Evolutionary conservation across 2,329 filamentous ascomycete species (phyloP), one percentile per base, ranked within the genome.

Genomic region (Sarocladium oryzae): DNA sequence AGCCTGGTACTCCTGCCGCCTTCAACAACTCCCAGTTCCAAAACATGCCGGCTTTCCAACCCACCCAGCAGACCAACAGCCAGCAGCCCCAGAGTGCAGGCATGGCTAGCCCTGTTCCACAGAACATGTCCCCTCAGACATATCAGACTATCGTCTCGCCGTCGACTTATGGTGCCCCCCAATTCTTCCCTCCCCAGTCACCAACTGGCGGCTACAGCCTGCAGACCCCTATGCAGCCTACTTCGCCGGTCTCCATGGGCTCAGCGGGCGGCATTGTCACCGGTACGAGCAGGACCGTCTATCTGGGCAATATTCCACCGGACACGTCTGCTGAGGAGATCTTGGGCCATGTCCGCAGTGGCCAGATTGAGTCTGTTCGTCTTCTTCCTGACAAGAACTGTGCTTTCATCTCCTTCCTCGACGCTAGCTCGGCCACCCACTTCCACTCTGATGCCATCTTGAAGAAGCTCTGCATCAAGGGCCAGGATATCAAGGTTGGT

Each of bases 371-470:
- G 75, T 97, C 93, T n/a, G 93, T 99, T 50, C 87, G 93, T 60
- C 80, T 99, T 57, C 78, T 99, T 51, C 89, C 92, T 21, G 93
- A 99, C 73, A 99, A 97, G 88, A 99, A 97, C 78, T 99, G 93
- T 66, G 93, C 93, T 53, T 99, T 99, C 77, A 97, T 99, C 66
- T 99, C 93, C 7, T 99, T 99, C 76, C 78, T 99, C 58, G 93
- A 99, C 65, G 90, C 91, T 62, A 96, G 91, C 73, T 96, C 93
- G 26, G 93, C 93, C 52, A 97, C 92, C 20, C 93, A 99, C 68
- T 99, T 99, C 74, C 93, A 99, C 76, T 99, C 93, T 18, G 93
- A 99, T 77, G 93, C 93, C 60, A 99, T 99, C 72, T 81, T 99
- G 80, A 99, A 99, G 79, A 99, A 97, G 79, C 82, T 99, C 66